Evolutionary conservation across 2,329 filamentous ascomycete species (phyloP), one percentile per base, ranked within the genome.

Genomic region (Pseudogymnoascus destructans): DNA sequence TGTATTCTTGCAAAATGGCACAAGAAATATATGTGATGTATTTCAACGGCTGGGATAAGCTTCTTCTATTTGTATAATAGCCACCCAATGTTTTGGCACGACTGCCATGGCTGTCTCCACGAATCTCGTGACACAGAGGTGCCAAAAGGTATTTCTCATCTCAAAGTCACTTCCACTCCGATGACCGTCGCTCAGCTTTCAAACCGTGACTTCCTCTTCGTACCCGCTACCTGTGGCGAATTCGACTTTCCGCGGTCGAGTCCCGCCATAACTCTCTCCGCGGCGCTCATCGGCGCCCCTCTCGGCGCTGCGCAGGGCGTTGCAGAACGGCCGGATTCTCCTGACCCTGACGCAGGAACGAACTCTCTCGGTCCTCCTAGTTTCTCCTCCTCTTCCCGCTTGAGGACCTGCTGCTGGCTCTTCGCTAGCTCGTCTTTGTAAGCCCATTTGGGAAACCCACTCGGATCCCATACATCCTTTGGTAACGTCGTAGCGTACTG

Each of bases 401-500:
- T 70, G 59, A 70, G 73, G 1, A 80, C 80, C 70, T 74, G 75
- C 7, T 74, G 71, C 21, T 77, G 75, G 58, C 69, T 71, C 65
- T 71, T 73, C 30, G 73, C 32, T 60, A 85, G 67, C 61, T 73
- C 72, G 30, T 76, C 75, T 58, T 75, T 74, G 61, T 73, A 80
- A 0, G 80, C 80, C 71, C 74, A 75, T 8, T 74, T 71, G 0
- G 82, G 81, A 61, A 86, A 80, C 3, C 65, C 73, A 1, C 67
- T 67, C 1, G 82, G 79, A 62, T 85, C 74, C 80, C 82, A 86
- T 5, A 84, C 63, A 2, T 79, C 76, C 1, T 69, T 65, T 1
- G 76, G 66, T 49, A 86, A 66, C 1, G 83, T 83, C 5, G 83
- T 87, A 30, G 74, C 75, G 69, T 91, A 90, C 70, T 87, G 84